These are phyloP conservation scores for Globomyces pollinis-pini DNA, from an alignment of 192 early-diverging fungal species.

Conservation along the genomic window DNA sequence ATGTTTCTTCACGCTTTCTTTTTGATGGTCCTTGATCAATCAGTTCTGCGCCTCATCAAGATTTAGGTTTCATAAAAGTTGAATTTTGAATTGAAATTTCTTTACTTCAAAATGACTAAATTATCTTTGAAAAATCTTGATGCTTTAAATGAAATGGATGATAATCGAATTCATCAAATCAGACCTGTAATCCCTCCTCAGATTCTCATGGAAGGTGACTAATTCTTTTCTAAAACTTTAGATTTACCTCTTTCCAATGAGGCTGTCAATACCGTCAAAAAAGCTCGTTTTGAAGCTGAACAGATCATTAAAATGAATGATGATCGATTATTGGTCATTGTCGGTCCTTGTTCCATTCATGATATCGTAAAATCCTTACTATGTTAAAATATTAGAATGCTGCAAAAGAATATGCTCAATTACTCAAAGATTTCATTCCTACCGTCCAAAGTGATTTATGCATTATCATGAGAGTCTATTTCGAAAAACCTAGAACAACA, in stretches of 20 bases:
- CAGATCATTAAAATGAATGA: constrained; percentile 71
- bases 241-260: constrained; percentile 50
- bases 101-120: background rate
- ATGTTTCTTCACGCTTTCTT: no score
- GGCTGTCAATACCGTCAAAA: constrained; percentile 45
- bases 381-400: no score
- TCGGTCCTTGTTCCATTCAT: constrained; percentile 97
- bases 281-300: constrained; percentile 38
- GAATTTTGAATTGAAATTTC: no score
- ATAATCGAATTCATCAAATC: constrained; percentile 72
- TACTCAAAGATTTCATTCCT: constrained; percentile 52
- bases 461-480: constrained; percentile 95
- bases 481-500: constrained; percentile 97
- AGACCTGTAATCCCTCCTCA: constrained; percentile 68
- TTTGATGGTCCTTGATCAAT: no score
- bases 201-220: constrained; percentile 85
- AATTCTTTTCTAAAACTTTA: background rate
- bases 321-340: constrained; percentile 83
- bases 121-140: no score
- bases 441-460: constrained; percentile 65
- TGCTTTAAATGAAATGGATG: constrained; percentile 65
- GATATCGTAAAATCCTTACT: no score
- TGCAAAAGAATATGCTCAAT: constrained; percentile 38
- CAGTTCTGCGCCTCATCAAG: no score
- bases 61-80: no score